A percentile compares a stretch with the other conserved stretches of the same genome.
Evolutionary conservation across 1,284 basidiomycete species (phyloP).

Genomic region (Marasmius sp.): DNA sequence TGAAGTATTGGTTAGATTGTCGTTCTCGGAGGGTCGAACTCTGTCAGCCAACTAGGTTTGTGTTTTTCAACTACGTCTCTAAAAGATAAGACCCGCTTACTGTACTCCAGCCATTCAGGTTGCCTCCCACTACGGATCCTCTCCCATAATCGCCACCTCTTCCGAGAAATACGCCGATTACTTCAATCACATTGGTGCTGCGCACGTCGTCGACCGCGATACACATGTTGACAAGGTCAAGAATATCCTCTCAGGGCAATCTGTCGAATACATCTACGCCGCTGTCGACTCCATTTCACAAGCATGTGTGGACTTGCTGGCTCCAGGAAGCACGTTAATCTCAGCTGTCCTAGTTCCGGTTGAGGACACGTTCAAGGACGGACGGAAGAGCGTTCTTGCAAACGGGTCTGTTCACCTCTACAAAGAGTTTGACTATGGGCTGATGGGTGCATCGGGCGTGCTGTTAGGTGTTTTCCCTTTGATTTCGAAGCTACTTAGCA

Average conservation of each 20-base stretch:
- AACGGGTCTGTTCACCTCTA: neutral
- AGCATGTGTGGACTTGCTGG: neutral
- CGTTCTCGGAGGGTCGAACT: constrained; percentile 26
- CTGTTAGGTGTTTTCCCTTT: neutral
- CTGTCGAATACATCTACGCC: neutral
- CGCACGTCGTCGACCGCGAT: too few relatives aligned
- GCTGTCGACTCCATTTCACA: neutral
- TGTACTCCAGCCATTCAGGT: neutral
- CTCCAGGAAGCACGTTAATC: neutral
- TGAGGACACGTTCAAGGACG: neutral
- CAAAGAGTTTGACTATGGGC: neutral
- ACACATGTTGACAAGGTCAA: too few relatives aligned
- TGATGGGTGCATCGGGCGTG: too few relatives aligned
- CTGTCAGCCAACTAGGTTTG: constrained; percentile 28
- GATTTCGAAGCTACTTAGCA: neutral
- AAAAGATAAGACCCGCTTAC: too few relatives aligned
- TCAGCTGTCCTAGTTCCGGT: neutral
- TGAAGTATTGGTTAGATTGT: constrained; percentile 10
- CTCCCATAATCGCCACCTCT: too few relatives aligned
- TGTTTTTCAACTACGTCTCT: too few relatives aligned
- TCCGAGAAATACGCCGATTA: too few relatives aligned
- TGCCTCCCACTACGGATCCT: too few relatives aligned
- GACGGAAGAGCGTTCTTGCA: neutral
- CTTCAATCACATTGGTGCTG: too few relatives aligned
- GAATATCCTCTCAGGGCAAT: too few relatives aligned